Evolutionary conservation across 768 basidiomycete genomes (phyloP).

Genomic region (Phallus indusiatus): DNA sequence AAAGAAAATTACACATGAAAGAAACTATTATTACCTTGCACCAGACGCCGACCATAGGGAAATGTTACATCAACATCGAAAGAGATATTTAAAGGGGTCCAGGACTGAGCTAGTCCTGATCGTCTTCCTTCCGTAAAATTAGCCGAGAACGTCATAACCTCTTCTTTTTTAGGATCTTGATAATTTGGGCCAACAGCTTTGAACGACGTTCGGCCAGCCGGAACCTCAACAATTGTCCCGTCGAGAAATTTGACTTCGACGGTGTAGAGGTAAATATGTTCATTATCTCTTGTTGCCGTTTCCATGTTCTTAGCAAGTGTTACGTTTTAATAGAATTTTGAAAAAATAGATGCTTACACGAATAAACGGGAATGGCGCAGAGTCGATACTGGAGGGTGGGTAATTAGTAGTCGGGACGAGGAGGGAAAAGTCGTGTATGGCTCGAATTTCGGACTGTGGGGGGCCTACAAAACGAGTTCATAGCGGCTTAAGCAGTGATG

Average conservation of each 20-base stretch:
- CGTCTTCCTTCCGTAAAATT: background rate
- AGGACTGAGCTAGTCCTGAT: too few relatives aligned
- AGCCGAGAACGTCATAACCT: background rate
- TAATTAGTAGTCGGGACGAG: conserved; percentile 1
- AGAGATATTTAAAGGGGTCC: background rate
- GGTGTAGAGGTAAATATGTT: background rate
- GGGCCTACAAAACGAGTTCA: too few relatives aligned
- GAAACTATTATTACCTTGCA: background rate
- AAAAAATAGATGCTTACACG: too few relatives aligned
- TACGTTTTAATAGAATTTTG: too few relatives aligned
- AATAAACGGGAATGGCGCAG: too few relatives aligned
- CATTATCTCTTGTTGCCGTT: background rate
- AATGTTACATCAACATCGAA: background rate
- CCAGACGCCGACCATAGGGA: background rate
- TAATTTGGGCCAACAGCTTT: background rate
- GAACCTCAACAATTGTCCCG: background rate
- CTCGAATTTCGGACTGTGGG: too few relatives aligned
- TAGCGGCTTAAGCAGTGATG: too few relatives aligned
- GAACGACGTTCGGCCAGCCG: background rate
- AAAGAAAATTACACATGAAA: background rate
- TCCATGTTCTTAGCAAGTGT: too few relatives aligned
- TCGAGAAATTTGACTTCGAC: background rate
- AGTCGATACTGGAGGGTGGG: background rate
- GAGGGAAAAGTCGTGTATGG: background rate
- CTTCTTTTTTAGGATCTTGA: background rate